Percentiles rank a stretch among this genome's conserved stretches.
Conservation (phyloP, 1,139 yeast genomes). For the Sugiyamaella neomexicana region DNA sequence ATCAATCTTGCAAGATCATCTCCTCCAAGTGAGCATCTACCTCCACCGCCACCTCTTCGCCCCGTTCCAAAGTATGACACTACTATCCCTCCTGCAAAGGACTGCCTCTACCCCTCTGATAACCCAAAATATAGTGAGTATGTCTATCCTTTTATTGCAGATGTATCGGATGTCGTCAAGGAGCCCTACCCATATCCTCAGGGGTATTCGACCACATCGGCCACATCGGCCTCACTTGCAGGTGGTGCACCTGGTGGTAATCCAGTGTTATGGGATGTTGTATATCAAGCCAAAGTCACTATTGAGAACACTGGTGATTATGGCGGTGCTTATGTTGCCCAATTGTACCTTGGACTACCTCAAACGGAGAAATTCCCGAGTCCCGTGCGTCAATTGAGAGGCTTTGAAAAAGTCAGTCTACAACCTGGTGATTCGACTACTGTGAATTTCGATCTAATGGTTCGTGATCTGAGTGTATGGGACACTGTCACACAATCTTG, state of each 20-base stretch:
- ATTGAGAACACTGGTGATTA: conserved; percentile 53
- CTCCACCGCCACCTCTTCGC: conserved; percentile 50
- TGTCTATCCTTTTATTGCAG: conserved; percentile 37
- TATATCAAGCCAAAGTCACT: conserved; percentile 51
- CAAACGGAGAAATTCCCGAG: conserved; percentile 42
- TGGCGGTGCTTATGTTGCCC: conserved; percentile 56
- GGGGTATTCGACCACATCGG: conserved; percentile 48
- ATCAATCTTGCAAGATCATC: conserved; percentile 40
- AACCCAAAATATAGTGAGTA: conserved; percentile 26
- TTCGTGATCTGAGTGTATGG: conserved; percentile 62
- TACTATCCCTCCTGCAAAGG: conserved; percentile 47
- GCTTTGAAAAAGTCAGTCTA: conserved; percentile 57
- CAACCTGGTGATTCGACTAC: conserved; percentile 46
- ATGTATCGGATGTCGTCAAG: conserved; percentile 23
- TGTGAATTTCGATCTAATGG: conserved; percentile 50
- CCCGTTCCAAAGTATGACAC: conserved; percentile 36
- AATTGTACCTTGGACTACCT: conserved; percentile 59
- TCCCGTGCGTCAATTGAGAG: conserved; percentile 56
- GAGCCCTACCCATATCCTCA: conserved; percentile 54
- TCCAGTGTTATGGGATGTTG: conserved; percentile 46
- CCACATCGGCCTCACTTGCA: conserved; percentile 46
- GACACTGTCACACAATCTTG: conserved; percentile 60
- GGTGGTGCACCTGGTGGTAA: conserved; percentile 62
- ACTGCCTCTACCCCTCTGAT: conserved; percentile 52
- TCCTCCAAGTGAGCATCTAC: conserved; percentile 50